Conservation (phyloP, 148 eudicot species). For the Dianthus caryophyllus region DNA sequence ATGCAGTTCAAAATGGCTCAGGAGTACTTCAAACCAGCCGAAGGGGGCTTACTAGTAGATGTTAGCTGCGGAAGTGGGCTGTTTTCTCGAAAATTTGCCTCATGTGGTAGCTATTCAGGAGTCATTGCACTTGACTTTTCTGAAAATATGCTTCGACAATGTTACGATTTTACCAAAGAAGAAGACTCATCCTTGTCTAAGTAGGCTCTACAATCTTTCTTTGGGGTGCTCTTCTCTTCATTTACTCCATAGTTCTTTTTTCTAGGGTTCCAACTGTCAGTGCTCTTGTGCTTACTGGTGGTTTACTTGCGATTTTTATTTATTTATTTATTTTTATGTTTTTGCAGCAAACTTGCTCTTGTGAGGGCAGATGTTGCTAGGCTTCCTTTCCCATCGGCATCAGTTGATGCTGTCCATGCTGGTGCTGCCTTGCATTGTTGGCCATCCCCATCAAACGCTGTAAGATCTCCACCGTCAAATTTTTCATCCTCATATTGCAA, state of each 20-base stretch:
- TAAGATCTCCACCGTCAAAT: constrained; percentile 32
- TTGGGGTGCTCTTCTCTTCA: not conserved
- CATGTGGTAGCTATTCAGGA: constrained; percentile 65
- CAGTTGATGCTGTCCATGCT: constrained; percentile 97
- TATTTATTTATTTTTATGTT: too few species aligned
- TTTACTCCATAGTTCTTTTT: not conserved
- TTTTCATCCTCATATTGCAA: not conserved
- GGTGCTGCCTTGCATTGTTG: constrained; percentile 99
- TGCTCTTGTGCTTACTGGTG: constrained; percentile 16
- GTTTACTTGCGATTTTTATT: constrained; percentile 6
- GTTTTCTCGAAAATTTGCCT: constrained; percentile 84
- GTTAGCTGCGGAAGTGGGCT: constrained; percentile 97
- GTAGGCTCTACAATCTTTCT: constrained; percentile 35
- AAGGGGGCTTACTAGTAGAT: constrained; percentile 88
- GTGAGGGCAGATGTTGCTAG: constrained; percentile 96
- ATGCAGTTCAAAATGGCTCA: constrained; percentile 95
- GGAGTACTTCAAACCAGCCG: constrained; percentile 79
- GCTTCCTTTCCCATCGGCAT: constrained; percentile 86
- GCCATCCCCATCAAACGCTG: constrained; percentile 98
- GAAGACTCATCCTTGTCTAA: constrained; percentile 53
- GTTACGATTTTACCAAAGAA: constrained; percentile 70
- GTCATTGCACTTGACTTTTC: constrained; percentile 94
- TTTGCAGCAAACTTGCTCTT: constrained; percentile 84
- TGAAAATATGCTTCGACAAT: constrained; percentile 96
- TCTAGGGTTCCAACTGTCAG: not conserved